Evolutionary conservation across 2,329 filamentous ascomycete genomes (phyloP).

Genomic region (Lasiodiplodia gonubiensis): DNA sequence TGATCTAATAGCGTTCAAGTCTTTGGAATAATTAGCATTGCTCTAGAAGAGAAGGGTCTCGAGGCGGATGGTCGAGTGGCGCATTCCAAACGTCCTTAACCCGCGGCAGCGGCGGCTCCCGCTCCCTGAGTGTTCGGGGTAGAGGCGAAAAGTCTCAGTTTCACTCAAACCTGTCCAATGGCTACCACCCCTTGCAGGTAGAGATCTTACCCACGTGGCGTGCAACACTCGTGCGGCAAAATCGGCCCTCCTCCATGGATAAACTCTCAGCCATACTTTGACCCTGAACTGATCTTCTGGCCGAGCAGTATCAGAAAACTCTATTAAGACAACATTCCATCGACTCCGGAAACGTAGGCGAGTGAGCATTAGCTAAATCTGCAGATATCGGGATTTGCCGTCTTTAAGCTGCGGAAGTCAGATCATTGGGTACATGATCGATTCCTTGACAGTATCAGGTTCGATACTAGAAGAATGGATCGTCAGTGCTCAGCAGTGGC

Average conservation of each 20-base stretch:
- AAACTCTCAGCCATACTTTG: not conserved
- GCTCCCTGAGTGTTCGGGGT: not conserved
- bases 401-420: not conserved
- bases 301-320: not conserved
- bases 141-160: not conserved
- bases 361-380: not conserved
- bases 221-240: slow-evolving; percentile 7
- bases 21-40: too few relatives aligned
- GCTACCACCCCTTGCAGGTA: not conserved
- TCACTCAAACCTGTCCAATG: not conserved
- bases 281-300: not conserved
- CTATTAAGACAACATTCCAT: not conserved
- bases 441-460: too few relatives aligned
- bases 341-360: too few relatives aligned
- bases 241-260: not conserved
- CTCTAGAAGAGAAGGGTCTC: too few relatives aligned
- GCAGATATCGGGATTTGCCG: too few relatives aligned
- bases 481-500: too few relatives aligned
- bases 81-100: not conserved
- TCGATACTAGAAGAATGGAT: too few relatives aligned
- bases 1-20: not conserved
- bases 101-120: slow-evolving; percentile 3
- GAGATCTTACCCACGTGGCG: slow-evolving; percentile 13
- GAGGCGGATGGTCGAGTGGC: not conserved
- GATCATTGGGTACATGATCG: too few relatives aligned